These are phyloP conservation scores for Mucor mucedo DNA, from an alignment of 371 early-diverging fungal genomes.

Conservation along the genomic window DNA sequence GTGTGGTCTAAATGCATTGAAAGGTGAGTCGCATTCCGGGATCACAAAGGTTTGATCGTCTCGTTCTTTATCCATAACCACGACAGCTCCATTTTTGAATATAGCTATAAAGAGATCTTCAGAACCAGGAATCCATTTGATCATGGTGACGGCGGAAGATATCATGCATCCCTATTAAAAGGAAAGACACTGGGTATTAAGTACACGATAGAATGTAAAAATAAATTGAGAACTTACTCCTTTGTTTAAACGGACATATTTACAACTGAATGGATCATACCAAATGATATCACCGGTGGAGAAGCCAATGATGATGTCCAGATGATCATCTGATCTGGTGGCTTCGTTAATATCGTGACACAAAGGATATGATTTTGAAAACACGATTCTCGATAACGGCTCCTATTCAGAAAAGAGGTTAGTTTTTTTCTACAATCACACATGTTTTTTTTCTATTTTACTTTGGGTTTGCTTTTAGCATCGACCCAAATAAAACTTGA, in stretches of 20 bases:
- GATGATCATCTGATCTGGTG: constrained; percentile 65
- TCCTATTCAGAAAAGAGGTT: constrained; percentile 53
- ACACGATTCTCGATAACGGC: constrained; percentile 76
- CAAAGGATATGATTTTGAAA: constrained; percentile 80
- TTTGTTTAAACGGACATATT: constrained; percentile 56
- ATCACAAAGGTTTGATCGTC: constrained; percentile 73
- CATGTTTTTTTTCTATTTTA: constrained; percentile 20
- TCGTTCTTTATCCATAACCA: constrained; percentile 86
- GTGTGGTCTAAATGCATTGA: constrained; percentile 57
- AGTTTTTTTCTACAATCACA: not conserved
- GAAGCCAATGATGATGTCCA: constrained; percentile 80
- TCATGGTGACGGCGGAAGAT: constrained; percentile 68
- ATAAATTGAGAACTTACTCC: constrained; percentile 39
- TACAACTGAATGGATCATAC: constrained; percentile 75
- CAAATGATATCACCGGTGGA: constrained; percentile 85
- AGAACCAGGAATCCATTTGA: constrained; percentile 92
- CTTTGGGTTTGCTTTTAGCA: constrained; percentile 60
- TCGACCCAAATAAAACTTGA: constrained; percentile 77
- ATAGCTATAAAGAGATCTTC: constrained; percentile 84
- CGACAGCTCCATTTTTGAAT: constrained; percentile 74
- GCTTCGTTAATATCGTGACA: constrained; percentile 88
- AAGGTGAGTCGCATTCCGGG: constrained; percentile 34
- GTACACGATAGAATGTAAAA: not conserved
- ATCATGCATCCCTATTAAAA: constrained; percentile 46
- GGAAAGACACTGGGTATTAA: too few relatives aligned